Evolutionary conservation across 1,284 basidiomycete genomes (phyloP).

Genomic region (Gymnopus androsaceus): DNA sequence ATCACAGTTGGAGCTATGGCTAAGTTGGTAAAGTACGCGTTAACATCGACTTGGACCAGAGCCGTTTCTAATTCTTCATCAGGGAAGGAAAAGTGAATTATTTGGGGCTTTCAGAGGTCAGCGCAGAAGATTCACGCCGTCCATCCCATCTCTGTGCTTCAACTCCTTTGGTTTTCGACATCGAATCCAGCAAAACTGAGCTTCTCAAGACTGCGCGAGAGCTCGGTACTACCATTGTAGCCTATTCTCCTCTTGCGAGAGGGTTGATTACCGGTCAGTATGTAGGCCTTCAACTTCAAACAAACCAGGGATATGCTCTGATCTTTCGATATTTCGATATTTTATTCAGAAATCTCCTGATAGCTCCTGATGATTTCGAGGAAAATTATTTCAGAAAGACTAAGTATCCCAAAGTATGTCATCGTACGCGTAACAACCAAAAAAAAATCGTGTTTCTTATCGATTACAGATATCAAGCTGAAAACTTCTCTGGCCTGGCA

Average conservation of each 20-base stretch:
- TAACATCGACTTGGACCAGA: not conserved
- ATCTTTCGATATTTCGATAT: too few relatives aligned
- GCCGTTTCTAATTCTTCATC: not conserved
- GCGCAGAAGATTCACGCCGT: slow-evolving; percentile 55
- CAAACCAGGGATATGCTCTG: not conserved
- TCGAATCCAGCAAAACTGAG: slow-evolving; percentile 49
- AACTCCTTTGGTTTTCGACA: slow-evolving; percentile 63
- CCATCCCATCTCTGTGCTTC: slow-evolving; percentile 61
- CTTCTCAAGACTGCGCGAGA: slow-evolving; percentile 52
- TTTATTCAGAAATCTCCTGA: slow-evolving; percentile 37
- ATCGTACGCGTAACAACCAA: not conserved
- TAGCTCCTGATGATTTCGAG: slow-evolving; percentile 47
- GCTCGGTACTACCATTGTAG: slow-evolving; percentile 54
- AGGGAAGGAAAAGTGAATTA: slow-evolving; percentile 63
- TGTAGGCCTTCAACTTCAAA: slow-evolving; percentile 24
- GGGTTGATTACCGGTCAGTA: slow-evolving; percentile 63
- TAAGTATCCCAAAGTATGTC: slow-evolving; percentile 24
- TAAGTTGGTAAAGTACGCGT: slow-evolving; percentile 32
- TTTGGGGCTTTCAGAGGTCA: slow-evolving; percentile 65
- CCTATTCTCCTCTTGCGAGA: slow-evolving; percentile 64
- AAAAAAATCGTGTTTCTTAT: too few relatives aligned
- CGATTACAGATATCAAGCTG: slow-evolving; percentile 38
- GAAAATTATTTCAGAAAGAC: slow-evolving; percentile 40
- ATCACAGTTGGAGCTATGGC: slow-evolving; percentile 33
- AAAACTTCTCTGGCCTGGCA: slow-evolving; percentile 71